These are phyloP conservation scores for Clathrus columnatus DNA, from an alignment of 768 basidiomycete species.

Conservation along the genomic window DNA sequence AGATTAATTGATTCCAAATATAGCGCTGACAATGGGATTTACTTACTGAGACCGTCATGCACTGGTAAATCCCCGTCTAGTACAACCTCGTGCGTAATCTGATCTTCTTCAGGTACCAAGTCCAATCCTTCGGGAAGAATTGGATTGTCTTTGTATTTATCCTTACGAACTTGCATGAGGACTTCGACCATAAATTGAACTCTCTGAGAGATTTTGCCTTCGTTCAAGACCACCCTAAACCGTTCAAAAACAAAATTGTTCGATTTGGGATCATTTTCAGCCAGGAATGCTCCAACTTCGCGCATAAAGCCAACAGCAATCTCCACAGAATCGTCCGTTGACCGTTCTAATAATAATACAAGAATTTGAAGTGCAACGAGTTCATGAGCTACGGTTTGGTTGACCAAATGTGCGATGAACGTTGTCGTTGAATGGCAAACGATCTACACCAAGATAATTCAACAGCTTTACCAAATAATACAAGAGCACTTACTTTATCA, in stretches of 20 bases:
- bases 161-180: slow-evolving; percentile 96
- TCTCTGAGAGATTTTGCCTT: slow-evolving; percentile 89
- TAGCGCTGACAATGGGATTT: neutral
- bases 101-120: slow-evolving; percentile 95
- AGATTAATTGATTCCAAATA: slow-evolving; percentile 4
- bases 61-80: slow-evolving; percentile 91
- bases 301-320: slow-evolving; percentile 97
- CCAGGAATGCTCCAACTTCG: slow-evolving; percentile 91
- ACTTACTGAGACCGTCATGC: slow-evolving; percentile 89
- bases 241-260: slow-evolving; percentile 94
- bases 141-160: slow-evolving; percentile 99
- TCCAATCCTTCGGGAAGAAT: slow-evolving; percentile 90
- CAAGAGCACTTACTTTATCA: slow-evolving; percentile 65
- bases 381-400: slow-evolving; percentile 89
- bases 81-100: slow-evolving; percentile 89
- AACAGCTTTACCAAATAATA: neutral
- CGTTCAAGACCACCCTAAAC: slow-evolving; percentile 94
- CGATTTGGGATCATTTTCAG: slow-evolving; percentile 90
- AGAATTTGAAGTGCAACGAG: slow-evolving; percentile 93
- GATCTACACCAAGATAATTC: slow-evolving; percentile 39
- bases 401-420: slow-evolving; percentile 84
- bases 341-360: slow-evolving; percentile 87
- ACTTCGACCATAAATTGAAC: slow-evolving; percentile 99
- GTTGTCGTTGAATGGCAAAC: slow-evolving; percentile 91
- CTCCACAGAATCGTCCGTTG: slow-evolving; percentile 96